phyloP scores from a whole-genome alignment of 441 rosid species.

The Croton setiger region DNA sequence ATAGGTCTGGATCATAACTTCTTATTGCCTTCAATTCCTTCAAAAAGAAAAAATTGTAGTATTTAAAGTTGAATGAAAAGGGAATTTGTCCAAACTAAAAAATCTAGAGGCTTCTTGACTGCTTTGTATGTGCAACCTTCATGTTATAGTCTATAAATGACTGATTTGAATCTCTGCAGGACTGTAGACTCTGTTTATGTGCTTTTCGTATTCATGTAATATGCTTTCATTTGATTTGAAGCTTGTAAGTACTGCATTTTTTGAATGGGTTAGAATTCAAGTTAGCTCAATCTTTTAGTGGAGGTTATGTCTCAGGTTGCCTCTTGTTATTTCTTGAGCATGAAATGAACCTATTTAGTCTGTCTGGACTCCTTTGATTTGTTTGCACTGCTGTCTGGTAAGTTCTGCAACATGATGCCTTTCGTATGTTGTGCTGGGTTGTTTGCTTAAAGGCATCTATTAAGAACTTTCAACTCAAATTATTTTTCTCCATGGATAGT shows the following conservation, averaged over 20 bases:
- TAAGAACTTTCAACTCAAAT: conserved; percentile 16
- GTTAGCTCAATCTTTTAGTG: conserved; percentile 8
- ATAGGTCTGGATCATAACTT: not conserved
- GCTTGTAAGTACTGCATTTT: not conserved
- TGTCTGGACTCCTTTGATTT: not conserved
- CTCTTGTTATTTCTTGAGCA: not conserved
- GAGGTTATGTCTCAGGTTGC: not conserved
- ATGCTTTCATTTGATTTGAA: not conserved
- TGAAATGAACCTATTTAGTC: not conserved
- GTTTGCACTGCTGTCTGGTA: not conserved
- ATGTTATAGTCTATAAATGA: not conserved
- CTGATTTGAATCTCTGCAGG: not conserved
- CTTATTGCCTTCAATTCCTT: not conserved
- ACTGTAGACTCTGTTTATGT: not conserved
- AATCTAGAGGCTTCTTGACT: not conserved
- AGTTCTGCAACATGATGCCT: not conserved
- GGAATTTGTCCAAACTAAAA: not conserved
- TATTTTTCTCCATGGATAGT: conserved; percentile 44
- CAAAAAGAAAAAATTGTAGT: not conserved
- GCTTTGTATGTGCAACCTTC: not conserved
- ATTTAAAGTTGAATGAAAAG: not conserved
- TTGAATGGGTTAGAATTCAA: conserved; percentile 11
- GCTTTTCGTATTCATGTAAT: not conserved
- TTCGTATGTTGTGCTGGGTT: conserved; percentile 1
- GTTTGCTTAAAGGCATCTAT: not conserved